Conservation (phyloP, 768 basidiomycete species). For the Tylopilus sp. region DNA sequence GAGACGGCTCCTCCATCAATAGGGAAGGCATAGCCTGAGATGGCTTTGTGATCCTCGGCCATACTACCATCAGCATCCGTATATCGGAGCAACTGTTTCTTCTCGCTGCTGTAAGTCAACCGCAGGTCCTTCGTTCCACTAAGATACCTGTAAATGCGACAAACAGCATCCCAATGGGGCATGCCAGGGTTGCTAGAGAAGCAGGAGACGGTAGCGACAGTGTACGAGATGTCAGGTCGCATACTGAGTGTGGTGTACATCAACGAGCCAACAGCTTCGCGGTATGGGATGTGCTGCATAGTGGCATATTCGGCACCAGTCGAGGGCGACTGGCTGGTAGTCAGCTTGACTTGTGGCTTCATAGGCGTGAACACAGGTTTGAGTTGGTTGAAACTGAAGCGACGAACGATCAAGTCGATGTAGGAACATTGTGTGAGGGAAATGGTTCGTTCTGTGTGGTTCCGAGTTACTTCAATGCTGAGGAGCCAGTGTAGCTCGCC, state of each 20-base stretch:
- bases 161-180: not conserved
- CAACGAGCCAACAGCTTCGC: not conserved
- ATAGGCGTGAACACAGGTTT: no score
- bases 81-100: not conserved
- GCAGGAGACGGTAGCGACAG: not conserved
- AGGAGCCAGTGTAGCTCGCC: no score
- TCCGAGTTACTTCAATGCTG: no score
- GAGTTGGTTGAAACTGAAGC: no score
- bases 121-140: not conserved
- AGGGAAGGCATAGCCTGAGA: not conserved
- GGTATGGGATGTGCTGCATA: conserved; percentile 18
- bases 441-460: no score
- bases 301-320: conserved; percentile 15
- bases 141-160: not conserved
- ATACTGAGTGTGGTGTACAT: not conserved
- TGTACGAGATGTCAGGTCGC: not conserved
- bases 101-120: not conserved
- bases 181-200: not conserved
- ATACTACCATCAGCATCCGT: not conserved
- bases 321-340: conserved; percentile 15
- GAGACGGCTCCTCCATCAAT: not conserved
- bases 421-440: no score
- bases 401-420: no score
- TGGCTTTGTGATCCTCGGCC: not conserved
- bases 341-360: conserved; percentile 13